phyloP scores from a whole-genome alignment of 306 rosid genomes.

The Ormosia semicastrata region DNA sequence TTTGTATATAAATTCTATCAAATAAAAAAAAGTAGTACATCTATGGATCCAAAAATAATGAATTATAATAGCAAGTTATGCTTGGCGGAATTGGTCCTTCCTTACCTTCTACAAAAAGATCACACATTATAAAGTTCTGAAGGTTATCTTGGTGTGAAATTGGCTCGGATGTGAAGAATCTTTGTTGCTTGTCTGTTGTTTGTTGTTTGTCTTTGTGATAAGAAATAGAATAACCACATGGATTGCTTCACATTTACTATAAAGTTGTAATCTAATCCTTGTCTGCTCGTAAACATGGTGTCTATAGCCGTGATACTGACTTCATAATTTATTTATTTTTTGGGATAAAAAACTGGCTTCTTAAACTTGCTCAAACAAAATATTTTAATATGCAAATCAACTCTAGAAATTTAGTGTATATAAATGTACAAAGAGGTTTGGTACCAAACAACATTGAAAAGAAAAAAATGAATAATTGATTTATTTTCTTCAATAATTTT shows the following conservation, averaged over 20 bases:
- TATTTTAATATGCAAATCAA: no score
- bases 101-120: conserved; percentile 87
- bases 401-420: no score
- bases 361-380: background rate
- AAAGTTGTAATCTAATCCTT: background rate
- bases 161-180: conserved; percentile 44
- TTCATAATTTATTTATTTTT: no score
- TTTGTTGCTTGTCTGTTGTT: background rate
- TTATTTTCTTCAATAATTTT: no score
- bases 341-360: no score
- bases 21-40: no score
- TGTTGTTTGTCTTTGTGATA: conserved; percentile 3
- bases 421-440: no score
- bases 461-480: no score
- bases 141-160: conserved; percentile 88
- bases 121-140: conserved; percentile 64
- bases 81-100: conserved; percentile 93
- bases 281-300: background rate
- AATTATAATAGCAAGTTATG: no score
- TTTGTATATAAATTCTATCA: no score
- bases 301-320: background rate
- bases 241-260: background rate
- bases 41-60: no score
- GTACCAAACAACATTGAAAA: no score
- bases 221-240: background rate